These are phyloP conservation scores for Teratosphaeria pseudoeucalypti DNA, from an alignment of 2,329 filamentous ascomycete genomes.

Conservation along the genomic window DNA sequence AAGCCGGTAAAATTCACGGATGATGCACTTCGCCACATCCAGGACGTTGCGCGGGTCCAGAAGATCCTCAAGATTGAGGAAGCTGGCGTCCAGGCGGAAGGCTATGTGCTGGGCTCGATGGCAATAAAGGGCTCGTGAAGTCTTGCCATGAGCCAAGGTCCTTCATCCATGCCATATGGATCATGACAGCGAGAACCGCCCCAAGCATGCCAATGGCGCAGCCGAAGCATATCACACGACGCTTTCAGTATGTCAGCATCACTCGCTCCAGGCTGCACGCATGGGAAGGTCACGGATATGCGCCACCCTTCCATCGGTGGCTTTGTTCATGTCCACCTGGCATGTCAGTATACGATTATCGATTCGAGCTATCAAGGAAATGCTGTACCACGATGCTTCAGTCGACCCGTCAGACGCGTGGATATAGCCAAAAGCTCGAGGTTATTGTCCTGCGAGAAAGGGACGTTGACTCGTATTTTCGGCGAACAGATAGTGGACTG, in stretches of 20 bases:
- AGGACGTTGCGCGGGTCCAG: conserved; percentile 59
- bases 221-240: background rate
- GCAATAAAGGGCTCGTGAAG: conserved; percentile 54
- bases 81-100: conserved; percentile 47
- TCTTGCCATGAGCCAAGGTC: background rate
- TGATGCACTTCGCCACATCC: conserved; percentile 45
- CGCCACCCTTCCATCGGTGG: background rate
- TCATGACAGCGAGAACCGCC: background rate
- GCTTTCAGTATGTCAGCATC: background rate
- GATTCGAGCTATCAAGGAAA: background rate
- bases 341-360: background rate
- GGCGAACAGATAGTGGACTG: too few relatives aligned
- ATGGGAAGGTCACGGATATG: background rate
- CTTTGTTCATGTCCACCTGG: background rate
- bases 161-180: background rate
- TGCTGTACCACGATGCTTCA: background rate
- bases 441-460: too few relatives aligned
- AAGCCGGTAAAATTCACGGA: conserved; percentile 51
- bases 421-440: too few relatives aligned
- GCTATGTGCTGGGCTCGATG: conserved; percentile 64
- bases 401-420: too few relatives aligned
- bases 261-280: too few relatives aligned
- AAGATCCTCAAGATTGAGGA: conserved; percentile 81
- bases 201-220: background rate
- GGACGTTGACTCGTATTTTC: too few relatives aligned